These are phyloP conservation scores for Pontederia paniculata DNA, from an alignment of 176 grass and related monocot species.

Conservation along the genomic window DNA sequence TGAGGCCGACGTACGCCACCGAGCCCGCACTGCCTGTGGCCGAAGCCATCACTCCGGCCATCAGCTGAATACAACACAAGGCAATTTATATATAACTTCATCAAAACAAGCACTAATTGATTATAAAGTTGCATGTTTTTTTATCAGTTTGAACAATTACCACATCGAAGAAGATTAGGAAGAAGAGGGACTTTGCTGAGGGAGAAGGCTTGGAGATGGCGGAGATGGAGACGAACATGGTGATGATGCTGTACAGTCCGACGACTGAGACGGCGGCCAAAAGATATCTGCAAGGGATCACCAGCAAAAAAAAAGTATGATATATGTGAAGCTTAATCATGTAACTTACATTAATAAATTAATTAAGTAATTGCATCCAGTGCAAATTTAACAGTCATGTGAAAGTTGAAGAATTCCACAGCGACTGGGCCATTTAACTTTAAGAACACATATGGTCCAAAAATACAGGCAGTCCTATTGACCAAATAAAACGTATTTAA, in stretches of 20 bases:
- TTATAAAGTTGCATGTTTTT: background rate
- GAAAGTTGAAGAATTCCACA: background rate
- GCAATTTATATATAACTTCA: too few species aligned
- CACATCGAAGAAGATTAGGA: conserved; percentile 36
- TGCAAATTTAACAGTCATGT: background rate
- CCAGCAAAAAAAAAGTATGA: too few species aligned
- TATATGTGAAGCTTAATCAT: too few species aligned
- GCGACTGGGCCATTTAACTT: too few species aligned
- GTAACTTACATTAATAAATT: too few species aligned
- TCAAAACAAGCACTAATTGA: too few species aligned
- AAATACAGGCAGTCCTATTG: too few species aligned
- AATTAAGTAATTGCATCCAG: background rate
- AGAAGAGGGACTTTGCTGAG: conserved; percentile 28
- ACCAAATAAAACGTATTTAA: too few species aligned
- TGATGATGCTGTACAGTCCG: conserved; percentile 51
- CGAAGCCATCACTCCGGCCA: conserved; percentile 54
- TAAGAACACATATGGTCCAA: too few species aligned
- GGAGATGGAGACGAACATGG: conserved; percentile 21
- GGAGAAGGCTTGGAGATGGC: conserved; percentile 19
- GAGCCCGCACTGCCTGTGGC: conserved; percentile 38
- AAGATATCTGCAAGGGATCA: conserved; percentile 35
- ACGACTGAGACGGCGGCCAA: conserved; percentile 39
- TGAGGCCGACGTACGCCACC: conserved; percentile 53
- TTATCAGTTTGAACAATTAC: conserved; percentile 8
- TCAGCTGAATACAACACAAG: conserved; percentile 50